Percentiles rank a stretch among this genome's conserved stretches.
Evolutionary conservation across 2,329 filamentous ascomycete species (phyloP).

Genomic region (Aspergillus sp.): DNA sequence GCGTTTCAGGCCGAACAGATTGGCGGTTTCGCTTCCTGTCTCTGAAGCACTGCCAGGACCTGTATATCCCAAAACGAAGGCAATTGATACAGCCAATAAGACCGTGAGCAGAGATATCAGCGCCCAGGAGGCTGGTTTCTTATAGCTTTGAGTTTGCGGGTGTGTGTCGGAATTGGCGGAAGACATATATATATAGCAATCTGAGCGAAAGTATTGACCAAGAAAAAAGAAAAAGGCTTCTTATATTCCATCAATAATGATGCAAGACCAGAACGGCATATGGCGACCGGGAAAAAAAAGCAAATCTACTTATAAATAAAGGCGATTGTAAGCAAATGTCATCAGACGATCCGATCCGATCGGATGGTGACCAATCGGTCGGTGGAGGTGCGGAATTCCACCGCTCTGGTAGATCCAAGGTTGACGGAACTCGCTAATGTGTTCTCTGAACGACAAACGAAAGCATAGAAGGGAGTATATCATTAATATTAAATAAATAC

Average conservation of each 20-base stretch:
- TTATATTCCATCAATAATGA: background rate
- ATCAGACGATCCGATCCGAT: constrained; percentile 8
- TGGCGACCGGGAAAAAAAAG: no score
- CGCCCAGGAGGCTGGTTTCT: constrained; percentile 10
- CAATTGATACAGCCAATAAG: constrained; percentile 20
- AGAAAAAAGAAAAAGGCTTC: background rate
- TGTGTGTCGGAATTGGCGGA: constrained; percentile 9
- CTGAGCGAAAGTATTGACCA: background rate
- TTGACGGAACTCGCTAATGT: no score
- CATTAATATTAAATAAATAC: background rate
- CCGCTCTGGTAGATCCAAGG: constrained; percentile 12
- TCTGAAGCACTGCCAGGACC: constrained; percentile 1
- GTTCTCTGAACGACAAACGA: no score
- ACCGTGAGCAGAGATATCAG: constrained; percentile 20
- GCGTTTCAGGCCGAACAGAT: constrained; percentile 29
- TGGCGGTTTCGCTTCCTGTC: constrained; percentile 16
- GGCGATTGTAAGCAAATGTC: constrained; percentile 2
- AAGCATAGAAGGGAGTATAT: background rate
- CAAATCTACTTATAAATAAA: background rate
- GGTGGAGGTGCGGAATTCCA: constrained; percentile 21
- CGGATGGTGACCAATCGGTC: constrained; percentile 2
- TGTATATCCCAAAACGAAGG: constrained; percentile 18
- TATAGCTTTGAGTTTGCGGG: background rate
- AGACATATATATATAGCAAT: constrained; percentile 23
- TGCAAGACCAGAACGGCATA: no score